A percentile compares a stretch with the other conserved stretches of the same genome.
Conservation (phyloP, 257 asterid species). For the Solanum gracilifrons region DNA sequence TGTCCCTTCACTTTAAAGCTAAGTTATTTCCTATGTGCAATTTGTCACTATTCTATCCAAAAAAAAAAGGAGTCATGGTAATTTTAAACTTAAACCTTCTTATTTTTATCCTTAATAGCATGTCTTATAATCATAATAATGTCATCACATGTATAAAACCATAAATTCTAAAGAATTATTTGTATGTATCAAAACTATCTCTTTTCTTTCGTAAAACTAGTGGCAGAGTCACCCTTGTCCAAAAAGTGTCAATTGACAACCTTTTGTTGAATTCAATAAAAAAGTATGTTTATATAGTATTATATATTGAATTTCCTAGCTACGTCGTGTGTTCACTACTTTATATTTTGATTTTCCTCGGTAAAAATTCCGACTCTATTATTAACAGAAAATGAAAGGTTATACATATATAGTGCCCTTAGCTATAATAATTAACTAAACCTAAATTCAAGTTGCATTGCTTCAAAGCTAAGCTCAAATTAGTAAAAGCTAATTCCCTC, state of each 20-base stretch:
- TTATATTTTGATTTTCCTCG: neutral
- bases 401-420: neutral
- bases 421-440: neutral
- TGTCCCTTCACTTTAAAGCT: neutral
- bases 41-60: neutral
- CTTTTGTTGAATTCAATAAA: neutral
- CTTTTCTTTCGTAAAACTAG: neutral
- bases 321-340: neutral
- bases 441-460: neutral
- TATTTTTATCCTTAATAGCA: neutral
- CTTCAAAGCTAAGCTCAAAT: conserved; percentile 3
- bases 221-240: neutral
- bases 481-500: neutral
- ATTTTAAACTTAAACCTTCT: neutral
- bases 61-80: neutral
- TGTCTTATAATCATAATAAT: neutral
- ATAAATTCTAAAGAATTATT: neutral
- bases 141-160: neutral
- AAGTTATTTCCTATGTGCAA: neutral
- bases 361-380: neutral
- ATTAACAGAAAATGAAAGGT: neutral
- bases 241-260: neutral
- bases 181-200: neutral
- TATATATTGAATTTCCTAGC: neutral
- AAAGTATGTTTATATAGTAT: neutral